Conservation (phyloP, 2,329 filamentous ascomycete genomes). For the Penicillium sp. region DNA sequence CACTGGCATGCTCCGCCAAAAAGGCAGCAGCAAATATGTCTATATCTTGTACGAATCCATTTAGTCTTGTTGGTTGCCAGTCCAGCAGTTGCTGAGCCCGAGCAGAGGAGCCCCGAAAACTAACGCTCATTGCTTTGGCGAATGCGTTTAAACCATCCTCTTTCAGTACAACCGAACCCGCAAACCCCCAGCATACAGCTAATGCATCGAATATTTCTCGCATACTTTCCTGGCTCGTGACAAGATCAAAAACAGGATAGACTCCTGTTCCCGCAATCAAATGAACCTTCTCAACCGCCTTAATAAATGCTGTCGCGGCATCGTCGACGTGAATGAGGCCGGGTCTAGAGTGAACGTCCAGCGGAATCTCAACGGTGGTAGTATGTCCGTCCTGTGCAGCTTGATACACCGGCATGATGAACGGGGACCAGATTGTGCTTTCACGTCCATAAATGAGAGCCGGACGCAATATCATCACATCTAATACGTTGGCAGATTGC, state of each 20-base stretch:
- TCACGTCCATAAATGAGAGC: slow-evolving; percentile 12
- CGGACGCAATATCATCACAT: slow-evolving; percentile 10
- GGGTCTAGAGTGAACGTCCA: background rate
- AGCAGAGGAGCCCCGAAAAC: slow-evolving; percentile 7
- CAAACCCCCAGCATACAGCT: background rate
- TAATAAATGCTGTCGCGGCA: slow-evolving; percentile 5
- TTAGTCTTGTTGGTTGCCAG: slow-evolving; percentile 6
- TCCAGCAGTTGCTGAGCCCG: slow-evolving; percentile 11
- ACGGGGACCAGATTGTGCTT: slow-evolving; percentile 6
- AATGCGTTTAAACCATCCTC: slow-evolving; percentile 8
- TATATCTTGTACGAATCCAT: slow-evolving; percentile 10
- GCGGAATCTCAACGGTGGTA: slow-evolving; percentile 3
- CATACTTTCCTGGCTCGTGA: slow-evolving; percentile 16
- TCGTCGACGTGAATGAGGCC: slow-evolving; percentile 14
- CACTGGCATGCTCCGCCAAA: background rate
- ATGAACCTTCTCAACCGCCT: slow-evolving; percentile 9
- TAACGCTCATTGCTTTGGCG: slow-evolving; percentile 1
- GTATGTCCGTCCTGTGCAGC: background rate
- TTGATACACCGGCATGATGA: slow-evolving; percentile 2
- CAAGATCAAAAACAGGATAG: slow-evolving; percentile 13
- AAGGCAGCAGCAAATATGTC: slow-evolving; percentile 9
- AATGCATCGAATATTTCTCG: slow-evolving; percentile 12
- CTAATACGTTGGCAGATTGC: background rate
- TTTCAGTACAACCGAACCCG: slow-evolving; percentile 3
- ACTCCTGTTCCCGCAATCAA: slow-evolving; percentile 8